Percentiles rank a stretch among this genome's conserved stretches.
These are phyloP conservation scores for Trametes elegans DNA, from an alignment of 768 basidiomycete species.

Conservation along the genomic window DNA sequence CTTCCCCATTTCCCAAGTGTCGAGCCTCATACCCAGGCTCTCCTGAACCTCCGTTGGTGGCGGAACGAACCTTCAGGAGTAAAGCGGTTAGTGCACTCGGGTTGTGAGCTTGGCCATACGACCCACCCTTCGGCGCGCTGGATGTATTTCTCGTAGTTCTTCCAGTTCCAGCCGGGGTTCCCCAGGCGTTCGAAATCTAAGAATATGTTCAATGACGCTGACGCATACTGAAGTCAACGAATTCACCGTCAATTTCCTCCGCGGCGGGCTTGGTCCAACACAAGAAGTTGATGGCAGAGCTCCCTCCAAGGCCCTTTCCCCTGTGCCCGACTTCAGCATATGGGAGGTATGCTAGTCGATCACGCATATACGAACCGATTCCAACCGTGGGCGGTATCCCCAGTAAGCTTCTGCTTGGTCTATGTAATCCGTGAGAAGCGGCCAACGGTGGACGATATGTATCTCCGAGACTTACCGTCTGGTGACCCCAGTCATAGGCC, in stretches of 20 bases:
- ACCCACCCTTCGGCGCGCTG: conserved; percentile 24
- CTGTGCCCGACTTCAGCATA: background rate
- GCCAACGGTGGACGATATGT: too few relatives aligned
- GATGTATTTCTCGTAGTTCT: conserved; percentile 21
- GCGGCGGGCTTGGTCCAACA: conserved; percentile 24
- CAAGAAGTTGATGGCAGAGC: conserved; percentile 27
- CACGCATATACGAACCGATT: conserved; percentile 7
- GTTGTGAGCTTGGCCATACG: background rate
- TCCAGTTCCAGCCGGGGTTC: conserved; percentile 30
- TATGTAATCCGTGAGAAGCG: background rate
- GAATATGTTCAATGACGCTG: background rate
- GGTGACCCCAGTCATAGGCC: conserved; percentile 19
- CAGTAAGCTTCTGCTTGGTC: conserved; percentile 13
- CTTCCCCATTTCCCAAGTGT: conserved; percentile 20
- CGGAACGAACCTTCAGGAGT: conserved; percentile 13
- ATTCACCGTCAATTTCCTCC: conserved; percentile 26
- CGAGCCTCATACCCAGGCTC: conserved; percentile 13
- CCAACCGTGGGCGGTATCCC: conserved; percentile 11
- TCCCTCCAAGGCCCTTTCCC: conserved; percentile 29
- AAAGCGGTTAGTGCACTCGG: background rate
- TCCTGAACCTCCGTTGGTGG: conserved; percentile 9
- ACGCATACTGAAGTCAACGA: background rate
- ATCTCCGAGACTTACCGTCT: conserved; percentile 21
- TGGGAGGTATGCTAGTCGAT: too few relatives aligned
- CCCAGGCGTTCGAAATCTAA: conserved; percentile 27